Evolutionary conservation across 495 filamentous ascomycete genomes (phyloP).

Genomic region (Tuber umbilicatum): DNA sequence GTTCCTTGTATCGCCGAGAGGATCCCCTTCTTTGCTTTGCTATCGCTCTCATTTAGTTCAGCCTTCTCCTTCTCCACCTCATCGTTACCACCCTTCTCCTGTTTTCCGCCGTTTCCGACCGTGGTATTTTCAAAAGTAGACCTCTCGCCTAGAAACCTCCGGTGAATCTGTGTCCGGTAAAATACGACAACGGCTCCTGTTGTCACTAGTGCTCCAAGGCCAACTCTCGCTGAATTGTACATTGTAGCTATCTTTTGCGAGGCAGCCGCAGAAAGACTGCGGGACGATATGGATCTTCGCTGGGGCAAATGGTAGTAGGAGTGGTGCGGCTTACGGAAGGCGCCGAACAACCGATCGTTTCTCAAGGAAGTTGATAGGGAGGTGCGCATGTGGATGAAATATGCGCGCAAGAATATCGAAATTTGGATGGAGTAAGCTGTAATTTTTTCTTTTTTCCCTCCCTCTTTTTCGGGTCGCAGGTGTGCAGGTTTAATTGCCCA

Average conservation of each 20-base stretch:
- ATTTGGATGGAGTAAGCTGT: not conserved
- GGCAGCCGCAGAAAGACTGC: not conserved
- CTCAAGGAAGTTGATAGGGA: not conserved
- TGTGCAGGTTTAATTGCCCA: not conserved
- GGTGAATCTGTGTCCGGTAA: conserved; percentile 29
- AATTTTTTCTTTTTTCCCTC: not conserved
- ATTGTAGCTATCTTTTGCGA: conserved; percentile 15
- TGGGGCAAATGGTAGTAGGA: not conserved
- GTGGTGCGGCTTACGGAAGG: not conserved
- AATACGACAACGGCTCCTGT: conserved; percentile 27
- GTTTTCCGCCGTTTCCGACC: not conserved
- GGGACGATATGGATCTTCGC: not conserved
- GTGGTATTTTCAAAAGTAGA: not conserved
- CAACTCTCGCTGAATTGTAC: conserved; percentile 31
- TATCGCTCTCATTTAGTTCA: conserved; percentile 7
- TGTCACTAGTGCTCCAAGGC: conserved; percentile 31
- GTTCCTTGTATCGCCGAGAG: not conserved
- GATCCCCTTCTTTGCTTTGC: not conserved
- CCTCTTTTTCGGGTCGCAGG: not conserved
- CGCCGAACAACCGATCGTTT: not conserved
- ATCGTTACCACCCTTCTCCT: conserved; percentile 5
- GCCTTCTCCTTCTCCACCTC: not conserved
- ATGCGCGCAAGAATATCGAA: not conserved
- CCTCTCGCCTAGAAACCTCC: not conserved
- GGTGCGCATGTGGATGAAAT: not conserved